Conservation (phyloP, 2,329 filamentous ascomycete species). For the Fusarium scirpi region DNA sequence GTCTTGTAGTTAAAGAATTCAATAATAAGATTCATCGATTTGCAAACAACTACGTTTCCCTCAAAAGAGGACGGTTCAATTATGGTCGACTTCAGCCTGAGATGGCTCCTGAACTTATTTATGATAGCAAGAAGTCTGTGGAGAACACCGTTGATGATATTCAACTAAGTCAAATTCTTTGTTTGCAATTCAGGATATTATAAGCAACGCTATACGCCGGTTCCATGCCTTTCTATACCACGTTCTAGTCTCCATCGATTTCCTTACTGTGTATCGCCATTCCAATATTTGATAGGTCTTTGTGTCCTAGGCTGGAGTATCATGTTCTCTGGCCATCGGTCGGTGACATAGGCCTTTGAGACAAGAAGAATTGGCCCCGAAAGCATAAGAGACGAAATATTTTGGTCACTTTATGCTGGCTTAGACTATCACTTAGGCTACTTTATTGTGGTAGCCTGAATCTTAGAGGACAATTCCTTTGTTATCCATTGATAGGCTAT, state of each 20-base stretch:
- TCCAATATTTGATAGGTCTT: not conserved
- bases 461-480: not conserved
- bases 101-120: fast-evolving
- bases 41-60: not conserved
- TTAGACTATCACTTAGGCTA: not conserved
- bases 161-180: not conserved
- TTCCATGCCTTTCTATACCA: not conserved
- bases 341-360: not conserved
- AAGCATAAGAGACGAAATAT: not conserved
- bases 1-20: not conserved
- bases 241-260: not conserved
- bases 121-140: not conserved
- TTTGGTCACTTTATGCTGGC: not conserved
- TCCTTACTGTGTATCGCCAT: not conserved
- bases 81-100: not conserved
- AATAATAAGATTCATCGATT: not conserved
- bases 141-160: not conserved
- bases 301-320: not conserved
- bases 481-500: not conserved
- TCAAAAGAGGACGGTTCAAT: not conserved
- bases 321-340: not conserved
- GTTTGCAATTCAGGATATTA: constrained; percentile 1
- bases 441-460: not conserved
- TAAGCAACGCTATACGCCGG: constrained; percentile 4
- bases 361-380: not conserved